Base-by-base conservation (phyloP, 2,329 filamentous ascomycete species). In the Fusarium sp. region DNA sequence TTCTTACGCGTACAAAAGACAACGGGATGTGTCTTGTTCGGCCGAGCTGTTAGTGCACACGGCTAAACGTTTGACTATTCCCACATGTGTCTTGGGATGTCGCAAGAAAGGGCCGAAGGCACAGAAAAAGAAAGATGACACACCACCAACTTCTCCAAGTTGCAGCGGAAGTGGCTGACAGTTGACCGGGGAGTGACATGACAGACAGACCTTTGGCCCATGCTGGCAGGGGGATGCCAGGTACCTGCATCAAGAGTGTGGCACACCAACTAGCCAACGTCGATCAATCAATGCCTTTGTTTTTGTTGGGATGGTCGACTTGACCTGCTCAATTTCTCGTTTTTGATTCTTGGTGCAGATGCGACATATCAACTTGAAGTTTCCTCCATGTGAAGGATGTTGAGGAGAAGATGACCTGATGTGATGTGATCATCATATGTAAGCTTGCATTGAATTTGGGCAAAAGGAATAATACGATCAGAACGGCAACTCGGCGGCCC, bases 121-220 rank as follows among this genome's bases (percentile, higher is more conserved):
- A 54, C 50, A 38, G 57, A 70, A 74, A 54, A 42, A 45, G 59
- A 74, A 70, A 72, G 35, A 64, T 59, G 35, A 59, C 69, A 70
- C 69, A 58, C 62, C 71, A 69, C 57, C 47, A 57, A 40, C 34
- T 63, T 62, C 42, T 66, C 34, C 34, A 66, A 60, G 45, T 35
- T 66, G 65, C 37, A 59, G 56, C 67, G 56, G 63, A 73, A 64
- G 67, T 64, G 64, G 68, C 62, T 72, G 61, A 59, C 47, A 54
- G 29, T 9, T 34, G 66, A 27, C 67, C 42, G 63, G 60, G 67
- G 54, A 50, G 69, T 63, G 34, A 40, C 13, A 34, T 37, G 27
- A 47, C 27, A 61, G 27, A 47, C 27, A 61, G 58, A 61, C 16
- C 14, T 31, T 22, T 45, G 31, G 60, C 24, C 27, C 31, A 56